Evolutionary conservation across 2,329 filamentous ascomycete species (phyloP), one percentile per base, ranked within the genome.

Genomic region (Penicillium sp.): DNA sequence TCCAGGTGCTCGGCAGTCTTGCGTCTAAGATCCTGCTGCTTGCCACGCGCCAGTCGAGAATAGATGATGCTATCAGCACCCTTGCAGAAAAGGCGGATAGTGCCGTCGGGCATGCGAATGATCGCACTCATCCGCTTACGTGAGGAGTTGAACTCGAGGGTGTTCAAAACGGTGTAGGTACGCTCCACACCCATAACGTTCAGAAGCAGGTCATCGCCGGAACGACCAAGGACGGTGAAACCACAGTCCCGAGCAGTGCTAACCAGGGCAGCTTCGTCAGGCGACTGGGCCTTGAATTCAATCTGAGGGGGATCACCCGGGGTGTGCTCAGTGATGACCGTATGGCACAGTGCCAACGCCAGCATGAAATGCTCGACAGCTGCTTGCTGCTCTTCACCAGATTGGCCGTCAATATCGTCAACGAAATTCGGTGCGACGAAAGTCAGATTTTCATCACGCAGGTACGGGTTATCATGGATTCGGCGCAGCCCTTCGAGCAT

Each of bases 71-170:
- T 97, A 73, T 99, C 95, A 33, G 95, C 95, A 62, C 95, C 95
- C 78, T 99, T 99, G 81, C 95, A 99, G 76, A 96, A 96, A 1
- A 99, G 82, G 53, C 95, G 82, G 60, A 99, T 97, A 57, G 84
- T 88, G 41, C 90, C 89, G 73, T 98, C 86, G 0, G 95, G 93
- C 92, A 98, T 96, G 56, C 90, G 86, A 50, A 99, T 87, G 64
- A 99, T 97, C 2, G 93, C 91, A 75, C 93, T 98, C 95, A 99
- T 99, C 64, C 95, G 86, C 79, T 99, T 99, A 68, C 95, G 86
- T 44, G 89, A 92, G 0, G 93, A 98, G 73, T 98, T 98, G 80
- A 99, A 99, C 72, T 99, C 95, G 37, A 99, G 88, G 1, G 90
- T 96, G 75, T 96, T 98, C 48, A 99, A 84, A 31, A 99, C 89